Conservation (phyloP, 768 basidiomycete species). For the Auricularia sp. region DNA sequence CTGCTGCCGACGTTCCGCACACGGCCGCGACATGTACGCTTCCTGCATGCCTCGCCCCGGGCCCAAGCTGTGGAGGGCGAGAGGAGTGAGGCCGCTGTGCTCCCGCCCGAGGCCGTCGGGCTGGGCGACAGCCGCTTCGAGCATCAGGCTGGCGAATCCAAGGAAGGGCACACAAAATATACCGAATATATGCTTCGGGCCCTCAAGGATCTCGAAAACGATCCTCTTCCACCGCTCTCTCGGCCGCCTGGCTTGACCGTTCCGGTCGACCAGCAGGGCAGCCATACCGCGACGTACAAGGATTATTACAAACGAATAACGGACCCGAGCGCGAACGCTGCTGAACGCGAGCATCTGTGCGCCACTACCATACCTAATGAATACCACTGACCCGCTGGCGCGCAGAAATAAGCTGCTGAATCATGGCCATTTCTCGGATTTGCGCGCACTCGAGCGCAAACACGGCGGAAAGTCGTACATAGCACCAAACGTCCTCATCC, state of each 20-base stretch:
- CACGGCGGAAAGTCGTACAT: conserved; percentile 95
- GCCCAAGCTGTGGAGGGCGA: too few relatives aligned
- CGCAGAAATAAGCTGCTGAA: conserved; percentile 50
- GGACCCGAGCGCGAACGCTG: background rate
- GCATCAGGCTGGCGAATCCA: too few relatives aligned
- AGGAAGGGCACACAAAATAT: background rate
- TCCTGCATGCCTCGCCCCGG: too few relatives aligned
- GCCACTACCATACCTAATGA: background rate
- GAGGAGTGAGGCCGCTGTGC: too few relatives aligned
- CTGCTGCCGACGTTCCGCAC: too few relatives aligned
- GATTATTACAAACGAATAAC: background rate
- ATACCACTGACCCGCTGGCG: background rate
- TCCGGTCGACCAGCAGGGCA: background rate
- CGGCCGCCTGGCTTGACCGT: background rate
- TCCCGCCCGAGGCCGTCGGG: too few relatives aligned
- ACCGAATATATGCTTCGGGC: background rate
- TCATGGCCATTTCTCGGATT: conserved; percentile 84
- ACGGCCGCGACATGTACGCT: too few relatives aligned
- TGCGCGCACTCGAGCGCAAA: conserved; percentile 56
- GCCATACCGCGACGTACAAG: background rate
- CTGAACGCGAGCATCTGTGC: background rate
- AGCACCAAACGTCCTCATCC: conserved; percentile 79
- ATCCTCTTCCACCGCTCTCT: background rate
- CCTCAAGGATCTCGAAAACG: background rate
- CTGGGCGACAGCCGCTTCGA: too few relatives aligned